Evolutionary conservation across 108 stramenopile genomes (phyloP), one percentile per base, ranked within the genome.

Genomic region (Discostella pseudostelligera): DNA sequence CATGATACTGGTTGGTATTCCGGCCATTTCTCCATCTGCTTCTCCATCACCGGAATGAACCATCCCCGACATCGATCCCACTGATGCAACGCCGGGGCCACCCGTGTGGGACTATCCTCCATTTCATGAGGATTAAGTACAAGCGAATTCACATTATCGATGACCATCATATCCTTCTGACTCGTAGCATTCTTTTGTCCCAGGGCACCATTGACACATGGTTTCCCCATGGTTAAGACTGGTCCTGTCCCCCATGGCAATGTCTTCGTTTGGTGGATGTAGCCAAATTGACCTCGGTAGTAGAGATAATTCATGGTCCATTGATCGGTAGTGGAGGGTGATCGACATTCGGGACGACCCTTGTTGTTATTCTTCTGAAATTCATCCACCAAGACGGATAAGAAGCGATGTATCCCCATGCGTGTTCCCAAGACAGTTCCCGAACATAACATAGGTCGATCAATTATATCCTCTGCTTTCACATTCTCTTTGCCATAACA

Each of bases 281-380:
- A 63, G 0, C 77, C 77, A 40, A 91, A 72, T 36, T 63, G 32
- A 4, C 86, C 85, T 9, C 69, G 65, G 55, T 91, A 91, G 43
- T 68, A 91, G 24, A 91, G 60, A 61, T 86, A 85, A 49, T 91
- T 91, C 77, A 88, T 87, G 22, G 87, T 88, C 66, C 79, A 78
- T 69, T 91, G 90, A 66, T 91, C 90, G 22, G 83, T 76, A 28
- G 74, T 85, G 17, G 50, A 19, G 19, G 70, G 81, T 14, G 81
- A 81, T 20, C 82, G 75, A 56, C 84, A 85, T 39, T 87, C 60
- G 25, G 74, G 65, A 47, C 71, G 54, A 13, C 35, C 44, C 17
- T 62, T 83, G 73, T 74, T 76, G 11, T 59, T 65, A 29, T 81
- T 81, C 74, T 59, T 59, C 5, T 43, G 55, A 37, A 91, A 87